These are phyloP conservation scores for Pleurotus cornucopiae DNA, from an alignment of 768 basidiomycete genomes.

Conservation along the genomic window DNA sequence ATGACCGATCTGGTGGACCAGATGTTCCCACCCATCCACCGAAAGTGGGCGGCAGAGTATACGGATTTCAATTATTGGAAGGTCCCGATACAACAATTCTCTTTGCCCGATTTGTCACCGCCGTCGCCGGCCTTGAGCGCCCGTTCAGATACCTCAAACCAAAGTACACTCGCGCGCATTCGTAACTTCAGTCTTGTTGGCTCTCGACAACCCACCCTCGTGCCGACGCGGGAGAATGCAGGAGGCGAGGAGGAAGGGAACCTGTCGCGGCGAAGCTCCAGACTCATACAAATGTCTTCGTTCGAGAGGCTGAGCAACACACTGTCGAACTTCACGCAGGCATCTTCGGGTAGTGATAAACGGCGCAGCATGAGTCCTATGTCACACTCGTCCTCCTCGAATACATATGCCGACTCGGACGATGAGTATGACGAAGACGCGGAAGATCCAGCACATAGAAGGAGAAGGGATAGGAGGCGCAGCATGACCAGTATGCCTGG, in stretches of 20 bases:
- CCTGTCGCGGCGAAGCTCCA: constrained; percentile 29
- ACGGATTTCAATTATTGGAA: constrained; percentile 99
- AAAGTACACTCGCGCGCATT: constrained; percentile 68
- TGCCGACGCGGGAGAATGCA: constrained; percentile 6
- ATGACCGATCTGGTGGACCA: constrained; percentile 99
- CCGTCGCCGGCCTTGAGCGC: constrained; percentile 94
- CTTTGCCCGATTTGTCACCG: constrained; percentile 76
- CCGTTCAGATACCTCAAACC: constrained; percentile 80
- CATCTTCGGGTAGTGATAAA: constrained; percentile 28
- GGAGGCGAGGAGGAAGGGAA: constrained; percentile 15
- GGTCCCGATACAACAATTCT: constrained; percentile 67
- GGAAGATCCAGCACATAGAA: constrained; percentile 36
- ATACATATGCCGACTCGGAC: constrained; percentile 48
- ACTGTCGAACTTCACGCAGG: constrained; percentile 43
- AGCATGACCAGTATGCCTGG: constrained; percentile 88
- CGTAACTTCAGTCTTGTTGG: constrained; percentile 77
- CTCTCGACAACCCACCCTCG: constrained; percentile 27
- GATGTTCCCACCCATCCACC: constrained; percentile 96
- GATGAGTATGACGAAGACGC: constrained; percentile 48
- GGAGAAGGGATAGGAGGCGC: constrained; percentile 41
- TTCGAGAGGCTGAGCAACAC: constrained; percentile 67
- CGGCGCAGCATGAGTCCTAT: constrained; percentile 50
- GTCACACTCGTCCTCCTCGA: constrained; percentile 49
- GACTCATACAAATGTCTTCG: constrained; percentile 70
- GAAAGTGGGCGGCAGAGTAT: constrained; percentile 84